Base-by-base conservation (phyloP, 2,329 filamentous ascomycete genomes). In the Sporothrix euskadiensis region DNA sequence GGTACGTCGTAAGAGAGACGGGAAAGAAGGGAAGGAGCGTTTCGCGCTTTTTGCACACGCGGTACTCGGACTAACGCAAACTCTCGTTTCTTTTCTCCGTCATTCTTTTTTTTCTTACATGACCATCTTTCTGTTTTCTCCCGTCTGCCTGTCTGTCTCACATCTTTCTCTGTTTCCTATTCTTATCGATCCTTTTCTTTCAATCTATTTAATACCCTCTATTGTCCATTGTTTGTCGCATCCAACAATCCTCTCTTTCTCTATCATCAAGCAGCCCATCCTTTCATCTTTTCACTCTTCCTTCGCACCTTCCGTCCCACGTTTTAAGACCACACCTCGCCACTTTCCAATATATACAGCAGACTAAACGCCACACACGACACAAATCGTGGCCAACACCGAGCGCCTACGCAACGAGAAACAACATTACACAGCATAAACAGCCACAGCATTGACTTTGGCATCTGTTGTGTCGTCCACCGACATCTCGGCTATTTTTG, bases 361-460 rank as follows among this genome's bases (percentile, higher is more conserved):
- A 65, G 16, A 47, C 61, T 16, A 47, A 47, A 47, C 39, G 61
- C 61, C 61, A 66, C 61, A 66, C 9, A 66, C 39, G 39, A 66
- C 39, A 66, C 39, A 66, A 56, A 66, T 47, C 61, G 65, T 68
- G 47, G 47, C 9, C 44, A 68, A 49, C 47, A 39, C 66, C 66
- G 47, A 52, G 39, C 47, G 30, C 30, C 7, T 26, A 54, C 66
- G 66, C 44, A 35, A 54, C 9, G n/a, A 14, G 47, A 52, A 49
- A 68, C 65, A 56, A 49, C 65, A 35, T 68, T 12, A 44, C 41
- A 68, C 61, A 52, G 9, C 65, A 52, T 52, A 32, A 14, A 49
- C 65, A 22, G 41, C 16, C 65, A 35, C 65, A 22, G 10, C 22
- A 8, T 6, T 44, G 14, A 7, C 22, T 49, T 32, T 47, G 39